Conservation (phyloP, 2,329 filamentous ascomycete species). For the Aspergillus amoenus region DNA sequence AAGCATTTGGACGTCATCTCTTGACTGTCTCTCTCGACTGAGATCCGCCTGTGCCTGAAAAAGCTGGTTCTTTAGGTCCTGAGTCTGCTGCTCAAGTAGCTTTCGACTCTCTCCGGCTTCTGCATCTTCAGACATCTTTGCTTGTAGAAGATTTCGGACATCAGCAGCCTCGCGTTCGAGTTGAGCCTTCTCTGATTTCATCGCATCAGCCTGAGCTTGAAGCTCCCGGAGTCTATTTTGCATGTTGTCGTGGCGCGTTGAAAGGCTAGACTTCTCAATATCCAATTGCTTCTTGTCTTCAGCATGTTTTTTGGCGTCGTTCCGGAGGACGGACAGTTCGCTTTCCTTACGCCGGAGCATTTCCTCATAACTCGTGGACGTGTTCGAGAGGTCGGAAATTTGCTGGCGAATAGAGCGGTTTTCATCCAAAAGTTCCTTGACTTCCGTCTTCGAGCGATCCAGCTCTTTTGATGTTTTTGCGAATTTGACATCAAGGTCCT, state of each 20-base stretch:
- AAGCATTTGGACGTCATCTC: conserved; percentile 88
- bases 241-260: conserved; percentile 75
- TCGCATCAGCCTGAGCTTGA: conserved; percentile 82
- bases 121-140: conserved; percentile 84
- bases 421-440: conserved; percentile 75
- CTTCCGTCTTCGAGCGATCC: conserved; percentile 68
- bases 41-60: conserved; percentile 84
- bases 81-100: conserved; percentile 81
- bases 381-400: conserved; percentile 81
- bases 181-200: conserved; percentile 79
- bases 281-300: conserved; percentile 77
- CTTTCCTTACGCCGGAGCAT: conserved; percentile 91
- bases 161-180: conserved; percentile 87
- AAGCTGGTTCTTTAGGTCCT: conserved; percentile 80
- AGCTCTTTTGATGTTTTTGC: conserved; percentile 77
- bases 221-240: conserved; percentile 75
- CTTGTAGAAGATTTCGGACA: conserved; percentile 80
- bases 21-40: conserved; percentile 85
- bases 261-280: conserved; percentile 70
- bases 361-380: conserved; percentile 93
- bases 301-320: conserved; percentile 80
- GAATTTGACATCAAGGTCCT: conserved; percentile 85
- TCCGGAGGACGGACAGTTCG: conserved; percentile 79
- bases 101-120: conserved; percentile 79
- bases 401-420: conserved; percentile 82